Evolutionary conservation across 805 yeast species (phyloP).

Genomic region (Sugiyamaella americana): DNA sequence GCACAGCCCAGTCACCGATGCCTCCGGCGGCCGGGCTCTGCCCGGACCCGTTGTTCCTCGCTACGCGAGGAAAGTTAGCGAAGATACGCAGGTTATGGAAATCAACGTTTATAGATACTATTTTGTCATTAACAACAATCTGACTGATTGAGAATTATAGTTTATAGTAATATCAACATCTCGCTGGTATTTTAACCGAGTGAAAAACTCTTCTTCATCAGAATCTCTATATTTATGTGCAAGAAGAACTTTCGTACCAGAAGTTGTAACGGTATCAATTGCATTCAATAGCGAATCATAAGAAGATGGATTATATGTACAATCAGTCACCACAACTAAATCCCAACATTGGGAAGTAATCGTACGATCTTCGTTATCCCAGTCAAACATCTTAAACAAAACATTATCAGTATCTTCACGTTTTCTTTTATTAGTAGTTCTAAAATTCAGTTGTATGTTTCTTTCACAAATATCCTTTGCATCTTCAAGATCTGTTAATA

Average conservation of each 20-base stretch:
- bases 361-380: slow-evolving; percentile 29
- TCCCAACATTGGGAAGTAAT: slow-evolving; percentile 33
- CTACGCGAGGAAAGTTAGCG: too few relatives aligned
- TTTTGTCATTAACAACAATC: slow-evolving; percentile 7
- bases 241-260: slow-evolving; percentile 23
- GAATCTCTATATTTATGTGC: slow-evolving; percentile 31
- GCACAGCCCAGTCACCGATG: too few relatives aligned
- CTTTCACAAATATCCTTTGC: slow-evolving; percentile 34
- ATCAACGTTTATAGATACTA: too few relatives aligned
- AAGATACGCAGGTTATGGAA: too few relatives aligned
- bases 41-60: too few relatives aligned
- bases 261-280: slow-evolving; percentile 17
- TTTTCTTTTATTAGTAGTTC: background rate
- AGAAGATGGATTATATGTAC: slow-evolving; percentile 39
- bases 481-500: slow-evolving; percentile 36
- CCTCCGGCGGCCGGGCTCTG: too few relatives aligned
- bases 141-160: slow-evolving; percentile 11
- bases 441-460: slow-evolving; percentile 25
- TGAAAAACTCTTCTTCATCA: slow-evolving; percentile 19
- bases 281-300: slow-evolving; percentile 34
- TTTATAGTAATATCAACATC: slow-evolving; percentile 5
- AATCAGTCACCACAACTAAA: slow-evolving; percentile 37
- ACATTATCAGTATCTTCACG: slow-evolving; percentile 9
- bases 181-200: slow-evolving; percentile 6
- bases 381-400: slow-evolving; percentile 33